These are phyloP conservation scores for Cordia subcordata DNA, from an alignment of 257 asterid genomes.

Conservation along the genomic window DNA sequence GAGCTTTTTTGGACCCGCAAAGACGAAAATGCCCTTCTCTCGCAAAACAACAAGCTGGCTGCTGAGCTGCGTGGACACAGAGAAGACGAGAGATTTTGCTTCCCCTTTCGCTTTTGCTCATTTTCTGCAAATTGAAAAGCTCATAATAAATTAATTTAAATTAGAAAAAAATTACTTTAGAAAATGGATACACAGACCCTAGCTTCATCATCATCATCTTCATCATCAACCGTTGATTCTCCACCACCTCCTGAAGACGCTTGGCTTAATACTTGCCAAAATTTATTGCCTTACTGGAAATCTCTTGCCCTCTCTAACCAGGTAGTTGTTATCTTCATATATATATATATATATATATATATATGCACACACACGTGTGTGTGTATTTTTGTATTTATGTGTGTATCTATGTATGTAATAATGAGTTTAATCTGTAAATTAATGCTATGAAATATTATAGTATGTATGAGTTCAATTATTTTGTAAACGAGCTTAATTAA, in stretches of 20 bases:
- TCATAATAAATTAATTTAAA: no score
- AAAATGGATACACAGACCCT: slow-evolving; percentile 76
- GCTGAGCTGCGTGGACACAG: not conserved
- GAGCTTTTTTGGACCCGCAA: not conserved
- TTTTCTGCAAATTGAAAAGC: not conserved
- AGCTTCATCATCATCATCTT: slow-evolving; percentile 61
- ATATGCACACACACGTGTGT: no score
- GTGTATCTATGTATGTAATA: no score
- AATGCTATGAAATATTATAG: no score
- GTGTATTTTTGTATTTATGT: no score
- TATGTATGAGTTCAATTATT: no score
- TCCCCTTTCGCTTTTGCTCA: not conserved
- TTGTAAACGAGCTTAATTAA: no score
- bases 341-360: no score
- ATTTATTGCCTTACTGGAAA: slow-evolving; percentile 61
- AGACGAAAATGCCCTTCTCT: not conserved
- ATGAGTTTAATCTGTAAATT: no score
- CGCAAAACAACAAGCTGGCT: not conserved
- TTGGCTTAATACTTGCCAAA: slow-evolving; percentile 52
- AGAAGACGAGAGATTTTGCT: not conserved
- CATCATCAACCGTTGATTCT: slow-evolving; percentile 7
- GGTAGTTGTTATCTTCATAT: slow-evolving; percentile 27
- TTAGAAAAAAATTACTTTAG: not conserved
- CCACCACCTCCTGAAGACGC: slow-evolving; percentile 77
- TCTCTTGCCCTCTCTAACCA: slow-evolving; percentile 39